phyloP scores from a whole-genome alignment of 1,284 basidiomycete genomes.

The Microbotryum scabiosae region DNA sequence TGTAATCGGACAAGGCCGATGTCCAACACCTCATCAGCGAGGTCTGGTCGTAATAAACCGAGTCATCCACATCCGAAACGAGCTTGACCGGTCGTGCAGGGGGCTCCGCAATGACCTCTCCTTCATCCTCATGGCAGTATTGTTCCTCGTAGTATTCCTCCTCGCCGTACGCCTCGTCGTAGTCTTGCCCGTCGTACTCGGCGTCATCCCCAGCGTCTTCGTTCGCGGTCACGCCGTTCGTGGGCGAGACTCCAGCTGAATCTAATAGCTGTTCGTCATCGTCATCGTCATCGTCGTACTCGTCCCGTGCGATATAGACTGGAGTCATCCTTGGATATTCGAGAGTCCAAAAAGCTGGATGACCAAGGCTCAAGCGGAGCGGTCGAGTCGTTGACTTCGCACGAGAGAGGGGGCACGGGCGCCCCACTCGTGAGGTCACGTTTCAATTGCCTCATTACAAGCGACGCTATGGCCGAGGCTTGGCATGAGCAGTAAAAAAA shows the following conservation, averaged over 20 bases:
- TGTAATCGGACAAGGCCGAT: slow-evolving; percentile 21
- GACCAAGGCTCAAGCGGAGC: too few relatives aligned
- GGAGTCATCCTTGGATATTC: neutral
- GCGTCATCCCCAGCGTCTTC: neutral
- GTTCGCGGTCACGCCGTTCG: neutral
- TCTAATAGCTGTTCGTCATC: neutral
- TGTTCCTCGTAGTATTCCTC: neutral
- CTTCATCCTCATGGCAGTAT: slow-evolving; percentile 3
- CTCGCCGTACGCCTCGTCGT: neutral
- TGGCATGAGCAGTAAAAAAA: too few relatives aligned
- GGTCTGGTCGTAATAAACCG: slow-evolving; percentile 19
- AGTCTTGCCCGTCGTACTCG: neutral
- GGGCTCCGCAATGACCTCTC: neutral
- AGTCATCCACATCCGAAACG: slow-evolving; percentile 8
- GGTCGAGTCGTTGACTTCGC: too few relatives aligned
- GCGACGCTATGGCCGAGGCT: too few relatives aligned
- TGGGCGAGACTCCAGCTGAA: neutral
- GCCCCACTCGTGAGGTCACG: too few relatives aligned
- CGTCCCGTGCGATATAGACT: neutral
- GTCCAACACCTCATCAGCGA: slow-evolving; percentile 26
- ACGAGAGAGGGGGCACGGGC: too few relatives aligned
- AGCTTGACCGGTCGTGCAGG: neutral
- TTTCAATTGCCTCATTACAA: too few relatives aligned
- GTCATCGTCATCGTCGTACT: slow-evolving; percentile 1
- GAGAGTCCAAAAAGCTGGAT: neutral